Evolutionary conservation across 2,329 filamentous ascomycete genomes (phyloP).

Genomic region (Talaromyces albobiverticillius): DNA sequence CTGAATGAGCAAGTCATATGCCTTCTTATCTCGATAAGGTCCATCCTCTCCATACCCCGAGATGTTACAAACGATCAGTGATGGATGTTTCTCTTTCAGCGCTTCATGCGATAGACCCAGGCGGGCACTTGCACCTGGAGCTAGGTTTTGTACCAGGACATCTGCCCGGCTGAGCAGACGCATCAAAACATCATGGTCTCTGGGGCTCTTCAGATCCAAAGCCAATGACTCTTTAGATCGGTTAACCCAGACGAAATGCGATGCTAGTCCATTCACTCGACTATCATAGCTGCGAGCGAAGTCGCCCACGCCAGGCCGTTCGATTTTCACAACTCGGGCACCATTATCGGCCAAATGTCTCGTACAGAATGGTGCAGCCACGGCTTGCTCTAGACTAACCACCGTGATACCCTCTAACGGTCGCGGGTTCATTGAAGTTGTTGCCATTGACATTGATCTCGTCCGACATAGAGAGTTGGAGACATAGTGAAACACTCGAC

Average conservation of each 20-base stretch:
- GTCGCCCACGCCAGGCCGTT: slow-evolving; percentile 51
- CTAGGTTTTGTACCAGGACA: slow-evolving; percentile 54
- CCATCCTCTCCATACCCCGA: slow-evolving; percentile 53
- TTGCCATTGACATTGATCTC: neutral
- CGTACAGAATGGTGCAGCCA: slow-evolving; percentile 55
- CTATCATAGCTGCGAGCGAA: slow-evolving; percentile 54
- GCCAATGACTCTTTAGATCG: slow-evolving; percentile 55
- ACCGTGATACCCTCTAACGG: slow-evolving; percentile 49
- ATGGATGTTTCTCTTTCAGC: slow-evolving; percentile 41
- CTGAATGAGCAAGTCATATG: slow-evolving; percentile 55
- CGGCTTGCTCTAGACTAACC: slow-evolving; percentile 54
- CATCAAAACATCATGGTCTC: slow-evolving; percentile 45
- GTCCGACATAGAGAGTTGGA: too few relatives aligned
- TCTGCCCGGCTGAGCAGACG: slow-evolving; percentile 46
- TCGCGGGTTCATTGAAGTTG: slow-evolving; percentile 2
- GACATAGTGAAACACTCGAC: too few relatives aligned
- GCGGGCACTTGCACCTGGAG: slow-evolving; percentile 48
- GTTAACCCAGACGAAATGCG: slow-evolving; percentile 57
- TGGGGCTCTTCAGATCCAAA: slow-evolving; percentile 47
- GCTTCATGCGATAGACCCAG: slow-evolving; percentile 49
- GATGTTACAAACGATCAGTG: slow-evolving; percentile 54
- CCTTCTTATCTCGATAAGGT: slow-evolving; percentile 54
- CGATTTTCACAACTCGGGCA: slow-evolving; percentile 55
- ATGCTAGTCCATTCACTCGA: slow-evolving; percentile 49
- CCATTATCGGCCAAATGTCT: slow-evolving; percentile 54